Base-by-base conservation (phyloP, 345 rosid species). In the Hibiscus syriacus region DNA sequence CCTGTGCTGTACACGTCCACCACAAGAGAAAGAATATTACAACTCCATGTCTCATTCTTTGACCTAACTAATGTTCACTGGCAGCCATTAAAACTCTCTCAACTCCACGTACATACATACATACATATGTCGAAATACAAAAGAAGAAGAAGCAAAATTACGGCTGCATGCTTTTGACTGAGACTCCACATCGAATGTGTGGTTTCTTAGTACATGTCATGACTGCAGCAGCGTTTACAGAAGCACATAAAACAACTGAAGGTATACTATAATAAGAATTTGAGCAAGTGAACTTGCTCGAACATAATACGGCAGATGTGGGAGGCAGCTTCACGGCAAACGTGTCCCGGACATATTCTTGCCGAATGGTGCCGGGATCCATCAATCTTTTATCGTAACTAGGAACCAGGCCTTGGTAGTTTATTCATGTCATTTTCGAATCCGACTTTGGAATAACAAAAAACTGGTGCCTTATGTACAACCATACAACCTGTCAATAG, bases 351-450 rank as follows among this genome's bases (percentile, higher is more conserved):
- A n/a, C 55, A 43, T 20, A 13, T 45, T 34, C 69, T 66, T 46
- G 32, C 34, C 73, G 58, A 71, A 64, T 43, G 71, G 32, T 59
- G 58, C 60, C 63, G 8, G n/a, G 55, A 74, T 68, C 67, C 64
- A 57, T 71, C 49, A 13, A 27, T 30, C 71, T 20, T 30, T 64
- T 5, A 2, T 43, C 22, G 64, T 45, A 45, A 45, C 17, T 14
- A 70, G 17, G 49, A 41, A 58, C 53, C 69, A 59, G 74, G 70
- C 58, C 50, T 52, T 68, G 1, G 67, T 60, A 36, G 23, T 69
- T 74, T 63, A 76, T 79, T 70, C 76, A 32, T 53, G 77, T 78
- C 76, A 61, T 66, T 74, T 67, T 45, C 22, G 56, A 53, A 36
- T 69, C 77, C 77, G 45, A 43, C 64, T 71, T 10, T n/a, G n/a